phyloP scores from a whole-genome alignment of 2,329 filamentous ascomycete species.

The Aureobasidium sp. region DNA sequence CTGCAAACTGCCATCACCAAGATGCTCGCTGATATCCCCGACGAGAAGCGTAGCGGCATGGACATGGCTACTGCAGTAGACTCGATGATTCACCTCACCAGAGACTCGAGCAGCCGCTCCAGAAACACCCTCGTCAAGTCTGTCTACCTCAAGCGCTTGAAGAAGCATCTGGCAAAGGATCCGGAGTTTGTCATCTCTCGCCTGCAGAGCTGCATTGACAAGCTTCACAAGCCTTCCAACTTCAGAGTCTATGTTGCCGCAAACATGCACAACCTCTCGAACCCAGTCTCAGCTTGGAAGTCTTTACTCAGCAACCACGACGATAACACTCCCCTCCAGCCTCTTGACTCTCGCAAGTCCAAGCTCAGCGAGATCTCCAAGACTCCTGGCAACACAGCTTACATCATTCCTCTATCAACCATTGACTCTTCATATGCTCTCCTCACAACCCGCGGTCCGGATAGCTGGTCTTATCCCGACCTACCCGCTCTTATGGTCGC shows the following conservation, averaged over 20 bases:
- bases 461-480: constrained; percentile 64
- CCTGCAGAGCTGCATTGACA: constrained; percentile 66
- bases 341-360: constrained; percentile 59
- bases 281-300: constrained; percentile 75
- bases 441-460: constrained; percentile 63
- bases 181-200: constrained; percentile 63
- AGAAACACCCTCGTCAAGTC: constrained; percentile 77
- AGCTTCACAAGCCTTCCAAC: constrained; percentile 76
- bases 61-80: constrained; percentile 54
- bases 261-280: constrained; percentile 62
- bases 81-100: constrained; percentile 70
- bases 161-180: constrained; percentile 68
- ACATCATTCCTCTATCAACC: constrained; percentile 81
- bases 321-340: constrained; percentile 48
- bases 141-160: constrained; percentile 76
- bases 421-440: constrained; percentile 88
- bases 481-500: constrained; percentile 82
- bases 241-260: constrained; percentile 77
- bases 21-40: constrained; percentile 82
- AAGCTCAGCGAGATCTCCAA: constrained; percentile 69
- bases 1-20: constrained; percentile 61
- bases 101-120: constrained; percentile 66
- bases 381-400: constrained; percentile 63
- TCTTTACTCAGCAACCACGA: constrained; percentile 47
- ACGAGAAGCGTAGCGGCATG: constrained; percentile 78